A percentile compares a stretch with the other conserved stretches of the same genome.
These are phyloP conservation scores for Dictyostelium intermedium DNA, from an alignment of 78 protist genomes.

Conservation along the genomic window DNA sequence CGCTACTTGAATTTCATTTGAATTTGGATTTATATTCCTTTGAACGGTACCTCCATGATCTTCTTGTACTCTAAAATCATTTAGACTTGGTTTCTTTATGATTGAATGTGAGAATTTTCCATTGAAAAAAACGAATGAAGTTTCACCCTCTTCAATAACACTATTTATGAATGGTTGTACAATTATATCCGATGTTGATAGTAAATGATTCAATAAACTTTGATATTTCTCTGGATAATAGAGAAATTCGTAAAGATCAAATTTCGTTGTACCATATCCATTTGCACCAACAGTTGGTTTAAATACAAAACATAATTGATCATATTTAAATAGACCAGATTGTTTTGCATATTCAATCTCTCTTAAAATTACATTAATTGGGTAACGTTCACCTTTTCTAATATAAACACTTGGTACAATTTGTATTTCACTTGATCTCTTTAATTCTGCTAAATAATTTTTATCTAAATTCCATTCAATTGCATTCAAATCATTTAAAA, in stretches of 20 bases:
- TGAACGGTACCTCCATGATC: conserved; percentile 42
- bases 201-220: not conserved
- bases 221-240: not conserved
- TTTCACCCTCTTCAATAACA: conserved; percentile 32
- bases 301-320: conserved; percentile 11
- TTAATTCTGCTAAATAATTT: conserved; percentile 34
- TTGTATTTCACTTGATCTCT: not conserved
- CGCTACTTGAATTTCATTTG: conserved; percentile 14
- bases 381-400: not conserved
- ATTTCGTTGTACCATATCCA: conserved; percentile 57
- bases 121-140: conserved; percentile 54
- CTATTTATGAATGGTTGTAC: conserved; percentile 46
- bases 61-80: conserved; percentile 72
- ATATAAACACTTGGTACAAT: conserved; percentile 39
- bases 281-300: conserved; percentile 62
- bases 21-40: not conserved
- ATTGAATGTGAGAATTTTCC: conserved; percentile 57
- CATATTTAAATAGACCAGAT: not conserved
- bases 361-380: not conserved
- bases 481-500: conserved; percentile 27
- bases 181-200: not conserved
- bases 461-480: conserved; percentile 66
- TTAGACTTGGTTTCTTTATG: conserved; percentile 16
- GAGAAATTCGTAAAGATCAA: not conserved
- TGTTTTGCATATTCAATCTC: conserved; percentile 3